Conservation (phyloP, 139 green algal genomes). For the Limnomonas spitsbergensis region DNA sequence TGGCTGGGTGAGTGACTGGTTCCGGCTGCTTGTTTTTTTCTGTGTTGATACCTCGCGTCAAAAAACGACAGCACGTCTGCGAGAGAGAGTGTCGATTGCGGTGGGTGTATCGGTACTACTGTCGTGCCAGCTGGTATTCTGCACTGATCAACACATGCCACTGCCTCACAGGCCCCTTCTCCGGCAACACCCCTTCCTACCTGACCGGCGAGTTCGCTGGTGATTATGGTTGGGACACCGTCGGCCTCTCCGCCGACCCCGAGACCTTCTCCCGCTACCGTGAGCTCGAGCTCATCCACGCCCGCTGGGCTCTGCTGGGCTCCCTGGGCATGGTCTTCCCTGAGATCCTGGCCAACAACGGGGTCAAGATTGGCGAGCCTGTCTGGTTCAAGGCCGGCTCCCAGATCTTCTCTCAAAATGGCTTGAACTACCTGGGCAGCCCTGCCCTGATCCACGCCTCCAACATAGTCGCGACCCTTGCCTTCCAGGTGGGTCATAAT, state of each 20-base stretch:
- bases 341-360: slow-evolving; percentile 46
- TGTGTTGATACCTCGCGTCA: background rate
- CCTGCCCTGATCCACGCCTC: slow-evolving; percentile 89
- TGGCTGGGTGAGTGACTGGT: slow-evolving; percentile 12
- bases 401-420: slow-evolving; percentile 85
- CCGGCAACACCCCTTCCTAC: slow-evolving; percentile 52
- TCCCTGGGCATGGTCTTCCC: slow-evolving; percentile 68
- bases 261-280: slow-evolving; percentile 56
- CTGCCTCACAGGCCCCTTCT: slow-evolving; percentile 57
- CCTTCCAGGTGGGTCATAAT: slow-evolving; percentile 69
- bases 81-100: background rate
- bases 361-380: slow-evolving; percentile 68
- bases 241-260: slow-evolving; percentile 91
- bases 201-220: slow-evolving; percentile 80
- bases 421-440: slow-evolving; percentile 95
- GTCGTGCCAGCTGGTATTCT: background rate
- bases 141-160: background rate
- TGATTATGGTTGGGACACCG: slow-evolving; percentile 94
- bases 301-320: slow-evolving; percentile 93
- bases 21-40: background rate
- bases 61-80: background rate
- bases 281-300: slow-evolving; percentile 83
- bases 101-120: background rate
- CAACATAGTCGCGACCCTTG: slow-evolving; percentile 89
- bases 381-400: slow-evolving; percentile 96